Evolutionary conservation across 1,284 basidiomycete genomes (phyloP), one percentile per base, ranked within the genome.

Genomic region (Ceratobasidium sp.): DNA sequence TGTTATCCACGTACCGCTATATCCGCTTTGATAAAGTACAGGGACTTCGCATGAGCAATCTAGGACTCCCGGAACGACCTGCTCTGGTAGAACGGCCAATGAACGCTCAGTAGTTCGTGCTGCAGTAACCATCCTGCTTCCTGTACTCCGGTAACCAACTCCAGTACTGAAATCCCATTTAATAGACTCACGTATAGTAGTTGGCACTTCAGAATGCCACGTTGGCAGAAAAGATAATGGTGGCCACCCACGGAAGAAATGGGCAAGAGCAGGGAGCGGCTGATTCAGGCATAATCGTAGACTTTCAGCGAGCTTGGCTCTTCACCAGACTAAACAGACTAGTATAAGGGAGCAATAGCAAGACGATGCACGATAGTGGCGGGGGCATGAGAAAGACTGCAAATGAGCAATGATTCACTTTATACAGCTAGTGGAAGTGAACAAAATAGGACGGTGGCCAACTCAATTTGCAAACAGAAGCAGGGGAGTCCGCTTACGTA

Each of bases 381-480:
- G 58, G 17, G 39, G 23, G 37, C 11, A 23, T 6, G n/a, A n/a
- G n/a, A 23, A 23, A 13, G 15, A 26, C 28, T 6, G n/a, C 26
- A 33, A 58, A 60, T 33, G 35, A 26, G 23, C 67, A 15, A 26
- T 13, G 20, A 28, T 37, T 47, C 51, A 39, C n/a, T 61, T 61
- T 61, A 39, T 61, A 37, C 15, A 39, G n/a, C n/a, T n/a, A 33
- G 35, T 65, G 28, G 42, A 65, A 49, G 26, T 47, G 51, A 71
- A 60, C n/a, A 39, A 54, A 37, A 60, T 28, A 71, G 47, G 45
- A 13, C 28, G n/a, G 67, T 33, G 51, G 67, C 31, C 26, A 45
- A 23, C 67, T 17, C 26, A 60, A 71, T 71, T 71, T 56, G 53
- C 51, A 71, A 71, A 37, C 1, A 31, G 67, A 71, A 58, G 67